Base-by-base conservation (phyloP, 2,329 filamentous ascomycete genomes). In the Onygenales sp. region DNA sequence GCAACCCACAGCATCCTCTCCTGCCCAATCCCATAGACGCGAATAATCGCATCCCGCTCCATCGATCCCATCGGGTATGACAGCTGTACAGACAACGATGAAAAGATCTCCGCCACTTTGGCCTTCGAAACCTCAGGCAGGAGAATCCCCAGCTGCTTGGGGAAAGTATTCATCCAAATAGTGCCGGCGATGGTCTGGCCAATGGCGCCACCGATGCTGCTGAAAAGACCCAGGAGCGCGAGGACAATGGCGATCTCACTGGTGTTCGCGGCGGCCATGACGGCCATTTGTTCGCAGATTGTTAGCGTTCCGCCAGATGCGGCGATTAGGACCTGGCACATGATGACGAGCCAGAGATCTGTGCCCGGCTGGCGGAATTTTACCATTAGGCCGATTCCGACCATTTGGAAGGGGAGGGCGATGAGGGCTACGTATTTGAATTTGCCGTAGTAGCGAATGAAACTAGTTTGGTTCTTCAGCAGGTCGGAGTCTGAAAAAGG, bases 301-400 rank as follows among this genome's bases (percentile, higher is more conserved):
- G 79, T 72, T 13, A 79, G 68, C 34, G 74, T 74, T 54, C 74
- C 74, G 11, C 76, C 76, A n/a, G 71, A 71, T 54, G 78, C 65
- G 21, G 77, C 75, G 54, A 79, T 74, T 58, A 80, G 70, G 55
- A 80, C 71, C 59, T 79, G 77, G 53, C 71, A 75, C 70, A 78
- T 74, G 65, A 80, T 62, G 33, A 82, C 67, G 58, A 75, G 77
- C 10, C 74, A 75, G 39, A 81, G 68, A 49, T 71, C 66, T 37
- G 65, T 65, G 46, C 71, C 65, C 2, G 76, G 72, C 46, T 72
- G 67, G 10, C 77, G 75, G 67, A 80, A 80, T 37, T 75, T 62
- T 55, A 81, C 75, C 74, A 81, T 76, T 9, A 80, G 67, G 1
- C 74, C 76, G 5, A 74, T 67, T 4, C 74, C 77, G 1, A 80